phyloP scores from a whole-genome alignment of 768 basidiomycete species.

The Naganishia antarctica region DNA sequence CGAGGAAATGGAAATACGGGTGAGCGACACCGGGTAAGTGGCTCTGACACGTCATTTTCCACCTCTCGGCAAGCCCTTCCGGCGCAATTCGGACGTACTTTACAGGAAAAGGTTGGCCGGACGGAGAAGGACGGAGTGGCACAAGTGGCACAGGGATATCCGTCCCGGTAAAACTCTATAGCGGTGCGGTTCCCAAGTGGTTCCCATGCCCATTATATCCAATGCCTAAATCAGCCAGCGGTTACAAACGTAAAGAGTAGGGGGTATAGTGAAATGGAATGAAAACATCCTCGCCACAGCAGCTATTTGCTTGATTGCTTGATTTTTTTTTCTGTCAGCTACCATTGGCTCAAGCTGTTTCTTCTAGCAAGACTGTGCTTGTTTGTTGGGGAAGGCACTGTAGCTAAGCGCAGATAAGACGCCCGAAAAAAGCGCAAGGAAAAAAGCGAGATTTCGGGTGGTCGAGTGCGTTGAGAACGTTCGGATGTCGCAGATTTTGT shows the following conservation, averaged over 20 bases:
- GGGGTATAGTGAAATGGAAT: slow-evolving; percentile 18
- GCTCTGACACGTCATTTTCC: not conserved
- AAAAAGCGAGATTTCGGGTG: not conserved
- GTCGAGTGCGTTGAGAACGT: not conserved
- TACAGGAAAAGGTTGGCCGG: not conserved
- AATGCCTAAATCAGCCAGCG: not conserved
- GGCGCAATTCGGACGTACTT: slow-evolving; percentile 14
- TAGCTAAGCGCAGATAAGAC: not conserved
- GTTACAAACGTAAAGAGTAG: not conserved
- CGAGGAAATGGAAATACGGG: too few species aligned
- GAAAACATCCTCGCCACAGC: not conserved
- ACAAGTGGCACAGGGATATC: not conserved
- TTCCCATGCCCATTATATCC: too few species aligned
- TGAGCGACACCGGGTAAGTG: too few species aligned
- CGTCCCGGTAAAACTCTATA: slow-evolving; percentile 12
- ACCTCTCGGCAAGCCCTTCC: not conserved
- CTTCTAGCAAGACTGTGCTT: slow-evolving; percentile 16
- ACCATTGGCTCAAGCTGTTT: not conserved
- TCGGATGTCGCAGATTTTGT: not conserved
- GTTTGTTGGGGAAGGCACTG: not conserved
- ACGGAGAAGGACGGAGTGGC: too few species aligned
- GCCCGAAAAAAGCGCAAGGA: not conserved
- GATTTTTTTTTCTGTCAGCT: not conserved
- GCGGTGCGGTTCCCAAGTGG: too few species aligned
- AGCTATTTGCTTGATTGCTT: not conserved